phyloP scores from a whole-genome alignment of 2,329 filamentous ascomycete genomes.

The Chrysosphaeria jannelii region DNA sequence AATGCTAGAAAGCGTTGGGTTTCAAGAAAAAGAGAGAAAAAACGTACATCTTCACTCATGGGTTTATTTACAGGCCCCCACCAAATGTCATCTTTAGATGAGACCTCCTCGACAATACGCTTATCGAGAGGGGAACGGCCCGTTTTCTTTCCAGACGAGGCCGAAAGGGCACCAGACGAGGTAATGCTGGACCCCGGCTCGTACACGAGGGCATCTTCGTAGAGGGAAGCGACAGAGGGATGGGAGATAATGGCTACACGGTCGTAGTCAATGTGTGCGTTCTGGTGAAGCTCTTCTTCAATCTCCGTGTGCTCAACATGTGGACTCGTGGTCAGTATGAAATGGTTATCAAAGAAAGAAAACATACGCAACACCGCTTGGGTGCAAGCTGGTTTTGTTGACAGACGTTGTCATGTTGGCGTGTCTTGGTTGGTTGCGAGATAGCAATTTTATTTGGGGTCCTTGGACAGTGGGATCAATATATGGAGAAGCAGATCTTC shows the following conservation, averaged over 20 bases:
- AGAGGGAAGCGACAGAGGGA: slow-evolving; percentile 78
- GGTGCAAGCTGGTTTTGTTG: slow-evolving; percentile 84
- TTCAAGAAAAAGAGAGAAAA: slow-evolving; percentile 1
- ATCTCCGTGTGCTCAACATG: slow-evolving; percentile 63
- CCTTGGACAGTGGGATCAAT: slow-evolving; percentile 14
- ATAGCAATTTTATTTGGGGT: slow-evolving; percentile 12
- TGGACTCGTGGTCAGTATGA: slow-evolving; percentile 24
- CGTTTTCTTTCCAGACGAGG: slow-evolving; percentile 95
- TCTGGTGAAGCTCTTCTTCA: slow-evolving; percentile 87
- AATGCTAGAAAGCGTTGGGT: not conserved
- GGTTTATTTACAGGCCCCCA: slow-evolving; percentile 99
- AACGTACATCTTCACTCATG: slow-evolving; percentile 78
- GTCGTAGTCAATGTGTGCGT: slow-evolving; percentile 96
- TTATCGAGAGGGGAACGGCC: slow-evolving; percentile 92
- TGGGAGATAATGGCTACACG: slow-evolving; percentile 89
- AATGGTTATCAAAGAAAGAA: slow-evolving; percentile 1
- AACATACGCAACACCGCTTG: slow-evolving; percentile 69
- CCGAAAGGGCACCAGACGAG: slow-evolving; percentile 75
- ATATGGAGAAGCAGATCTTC: slow-evolving; percentile 15
- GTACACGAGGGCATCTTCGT: slow-evolving; percentile 95
- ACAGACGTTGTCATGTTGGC: slow-evolving; percentile 18
- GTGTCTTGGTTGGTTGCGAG: slow-evolving; percentile 5
- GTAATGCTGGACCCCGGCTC: slow-evolving; percentile 95
- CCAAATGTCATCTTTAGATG: slow-evolving; percentile 82
- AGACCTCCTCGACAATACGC: slow-evolving; percentile 76